Percentiles rank a stretch among this genome's conserved stretches.
Evolutionary conservation across 805 yeast species (phyloP).

Genomic region (Wickerhamiella vanderwaltii): DNA sequence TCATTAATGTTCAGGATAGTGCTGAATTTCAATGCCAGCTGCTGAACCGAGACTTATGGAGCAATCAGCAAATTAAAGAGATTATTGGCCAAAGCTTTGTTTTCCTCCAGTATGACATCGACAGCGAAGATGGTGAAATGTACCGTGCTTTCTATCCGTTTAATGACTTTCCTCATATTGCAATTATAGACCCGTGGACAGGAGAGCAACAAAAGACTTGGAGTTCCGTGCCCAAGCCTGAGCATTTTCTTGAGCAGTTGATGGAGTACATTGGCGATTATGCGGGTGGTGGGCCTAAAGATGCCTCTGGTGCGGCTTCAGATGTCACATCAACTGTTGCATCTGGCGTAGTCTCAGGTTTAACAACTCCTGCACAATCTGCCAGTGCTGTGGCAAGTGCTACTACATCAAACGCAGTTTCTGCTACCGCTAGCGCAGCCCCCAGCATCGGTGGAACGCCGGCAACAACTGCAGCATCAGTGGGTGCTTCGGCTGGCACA

Average conservation of each 20-base stretch:
- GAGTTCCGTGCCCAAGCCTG: slow-evolving; percentile 50
- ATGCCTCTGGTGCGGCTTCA: background rate
- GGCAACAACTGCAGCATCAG: slow-evolving; percentile 16
- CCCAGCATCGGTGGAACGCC: too few relatives aligned
- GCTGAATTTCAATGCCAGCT: slow-evolving; percentile 81
- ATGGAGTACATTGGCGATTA: slow-evolving; percentile 46
- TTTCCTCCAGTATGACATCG: slow-evolving; percentile 74
- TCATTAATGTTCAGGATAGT: slow-evolving; percentile 78
- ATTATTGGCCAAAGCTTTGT: slow-evolving; percentile 56
- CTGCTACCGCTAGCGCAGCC: background rate
- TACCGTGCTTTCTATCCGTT: slow-evolving; percentile 66
- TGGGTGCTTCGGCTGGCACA: slow-evolving; percentile 1
- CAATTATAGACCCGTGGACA: slow-evolving; percentile 87
- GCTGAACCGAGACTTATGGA: slow-evolving; percentile 89
- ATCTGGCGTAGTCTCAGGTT: background rate
- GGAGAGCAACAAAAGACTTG: slow-evolving; percentile 79
- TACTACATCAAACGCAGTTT: background rate
- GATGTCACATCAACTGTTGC: too few relatives aligned
- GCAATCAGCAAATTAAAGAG: slow-evolving; percentile 50
- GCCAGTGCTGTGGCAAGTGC: slow-evolving; percentile 17
- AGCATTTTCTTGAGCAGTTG: slow-evolving; percentile 53
- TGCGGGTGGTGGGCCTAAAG: too few relatives aligned
- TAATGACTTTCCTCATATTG: slow-evolving; percentile 66
- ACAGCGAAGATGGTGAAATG: slow-evolving; percentile 59
- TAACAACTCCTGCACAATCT: slow-evolving; percentile 1